Percentiles rank a stretch among this genome's conserved stretches.
These are phyloP conservation scores for Tuber aestivum DNA, from an alignment of 495 filamentous ascomycete species.

Conservation along the genomic window DNA sequence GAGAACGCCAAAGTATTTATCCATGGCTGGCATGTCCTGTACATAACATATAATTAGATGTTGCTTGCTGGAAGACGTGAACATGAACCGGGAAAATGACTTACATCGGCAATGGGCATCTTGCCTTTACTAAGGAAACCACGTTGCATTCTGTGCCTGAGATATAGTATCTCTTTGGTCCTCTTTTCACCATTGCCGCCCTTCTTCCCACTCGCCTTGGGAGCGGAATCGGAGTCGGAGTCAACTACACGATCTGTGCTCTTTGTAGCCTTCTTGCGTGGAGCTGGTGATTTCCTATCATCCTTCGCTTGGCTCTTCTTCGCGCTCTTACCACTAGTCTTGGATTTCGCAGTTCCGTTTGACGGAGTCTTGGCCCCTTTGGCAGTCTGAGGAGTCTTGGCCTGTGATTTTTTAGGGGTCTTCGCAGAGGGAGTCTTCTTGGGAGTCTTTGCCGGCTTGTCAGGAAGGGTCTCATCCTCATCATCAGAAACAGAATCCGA, in stretches of 20 bases:
- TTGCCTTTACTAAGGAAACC: slow-evolving; percentile 39
- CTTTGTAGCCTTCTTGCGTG: slow-evolving; percentile 28
- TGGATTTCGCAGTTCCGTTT: slow-evolving; percentile 32
- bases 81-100: slow-evolving; percentile 10
- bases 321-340: slow-evolving; percentile 9
- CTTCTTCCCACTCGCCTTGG: slow-evolving; percentile 24
- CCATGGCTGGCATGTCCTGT: slow-evolving; percentile 38
- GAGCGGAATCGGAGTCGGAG: slow-evolving; percentile 34
- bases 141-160: slow-evolving; percentile 37
- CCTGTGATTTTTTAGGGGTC: slow-evolving; percentile 28
- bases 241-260: slow-evolving; percentile 36
- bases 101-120: slow-evolving; percentile 31
- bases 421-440: slow-evolving; percentile 39
- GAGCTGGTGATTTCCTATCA: slow-evolving; percentile 35
- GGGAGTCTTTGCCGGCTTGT: slow-evolving; percentile 40
- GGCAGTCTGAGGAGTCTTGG: slow-evolving; percentile 16
- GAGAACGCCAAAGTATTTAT: slow-evolving; percentile 26
- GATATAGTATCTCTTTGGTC: slow-evolving; percentile 27
- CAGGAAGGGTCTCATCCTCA: slow-evolving; percentile 31
- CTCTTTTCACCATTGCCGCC: background rate
- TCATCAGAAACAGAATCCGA: slow-evolving; percentile 37
- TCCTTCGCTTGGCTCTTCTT: slow-evolving; percentile 48
- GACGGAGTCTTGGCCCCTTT: slow-evolving; percentile 38
- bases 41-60: slow-evolving; percentile 22
- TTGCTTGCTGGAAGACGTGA: slow-evolving; percentile 1